Base-by-base conservation (phyloP, 2,329 filamentous ascomycete species). In the Alternaria arborescens region DNA sequence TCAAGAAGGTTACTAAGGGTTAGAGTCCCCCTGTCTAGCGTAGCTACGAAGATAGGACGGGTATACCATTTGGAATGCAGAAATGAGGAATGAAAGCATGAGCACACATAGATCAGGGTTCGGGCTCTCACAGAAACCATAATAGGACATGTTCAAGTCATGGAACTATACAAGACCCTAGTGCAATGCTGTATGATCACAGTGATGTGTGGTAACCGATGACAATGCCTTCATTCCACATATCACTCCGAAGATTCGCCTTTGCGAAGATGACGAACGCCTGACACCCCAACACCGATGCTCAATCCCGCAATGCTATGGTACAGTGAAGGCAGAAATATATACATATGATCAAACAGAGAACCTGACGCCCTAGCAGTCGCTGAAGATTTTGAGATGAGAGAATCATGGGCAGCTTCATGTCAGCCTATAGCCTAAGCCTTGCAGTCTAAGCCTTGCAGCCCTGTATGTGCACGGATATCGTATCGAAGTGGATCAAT, bases 1-100 rank as follows among this genome's bases (percentile, higher is more conserved):
- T 85, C 18, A 78, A 73, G 70, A 82, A 84, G 64, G 80, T 84
- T 36, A 80, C 75, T 14, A 79, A 82, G 65, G 82, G 82, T 65
- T 84, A 73, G 53, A 60, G 7, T n/a, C n/a, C 0, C 24, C 8
- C 4, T 6, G 8, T 5, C 20, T 26, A 41, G 24, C 12, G 2
- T 5, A 2, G 11, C 22, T 26, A 18, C 8, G 14, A 10, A 5
- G 20, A 22, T 24, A 8, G 30, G 24, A 43, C 26, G 26, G 7
- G 16, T 3, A 55, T 16, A 12, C 14, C 16, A 10, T 16, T 18
- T 16, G 26, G 26, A 11, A 28, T 41, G 18, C 20, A 5, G 11
- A 14, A 26, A 16, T 10, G 26, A 52, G 2, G 32, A 1, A 12
- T 6, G 10, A 16, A 20, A 32, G 14, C 46, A 36, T 26, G 30